phyloP scores from a whole-genome alignment of 2,329 filamentous ascomycete genomes.

The Fonsecaea nubica region DNA sequence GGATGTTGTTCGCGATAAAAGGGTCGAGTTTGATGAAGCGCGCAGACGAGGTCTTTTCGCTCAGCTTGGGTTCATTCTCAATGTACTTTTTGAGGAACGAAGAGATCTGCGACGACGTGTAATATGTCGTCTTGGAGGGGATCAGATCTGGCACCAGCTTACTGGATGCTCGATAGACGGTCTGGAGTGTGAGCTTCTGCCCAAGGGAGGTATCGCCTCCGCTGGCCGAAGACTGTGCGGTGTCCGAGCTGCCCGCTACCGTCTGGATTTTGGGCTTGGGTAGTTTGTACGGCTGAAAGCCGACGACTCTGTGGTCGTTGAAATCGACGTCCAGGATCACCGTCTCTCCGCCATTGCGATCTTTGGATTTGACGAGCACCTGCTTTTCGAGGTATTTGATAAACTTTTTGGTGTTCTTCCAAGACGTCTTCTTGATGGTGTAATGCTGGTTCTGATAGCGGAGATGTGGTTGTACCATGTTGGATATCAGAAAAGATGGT shows the following conservation, averaged over 20 bases:
- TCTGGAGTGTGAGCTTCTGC: slow-evolving; percentile 56
- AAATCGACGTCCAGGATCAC: slow-evolving; percentile 71
- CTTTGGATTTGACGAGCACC: slow-evolving; percentile 68
- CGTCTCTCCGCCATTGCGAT: slow-evolving; percentile 68
- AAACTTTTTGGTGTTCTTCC: slow-evolving; percentile 74
- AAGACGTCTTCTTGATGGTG: slow-evolving; percentile 73
- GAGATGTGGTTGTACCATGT: slow-evolving; percentile 70
- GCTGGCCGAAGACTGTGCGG: slow-evolving; percentile 40
- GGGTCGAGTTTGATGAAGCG: slow-evolving; percentile 68
- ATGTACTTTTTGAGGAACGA: slow-evolving; percentile 64
- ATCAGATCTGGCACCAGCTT: slow-evolving; percentile 64
- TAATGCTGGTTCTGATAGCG: slow-evolving; percentile 65
- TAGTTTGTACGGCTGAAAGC: slow-evolving; percentile 68
- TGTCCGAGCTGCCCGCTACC: slow-evolving; percentile 46
- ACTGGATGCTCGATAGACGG: slow-evolving; percentile 62
- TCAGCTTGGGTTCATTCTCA: slow-evolving; percentile 41
- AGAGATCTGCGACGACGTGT: slow-evolving; percentile 66
- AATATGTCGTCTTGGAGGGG: slow-evolving; percentile 60
- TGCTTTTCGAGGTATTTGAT: slow-evolving; percentile 72
- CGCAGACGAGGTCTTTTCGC: slow-evolving; percentile 45
- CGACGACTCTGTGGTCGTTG: slow-evolving; percentile 58
- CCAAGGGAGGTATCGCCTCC: slow-evolving; percentile 49
- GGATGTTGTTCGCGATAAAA: slow-evolving; percentile 67
- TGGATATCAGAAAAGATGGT: slow-evolving; percentile 68
- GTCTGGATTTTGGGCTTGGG: slow-evolving; percentile 62